Evolutionary conservation across 176 grass and related monocot species (phyloP).

Genomic region (Bolboschoenus planiculmis): DNA sequence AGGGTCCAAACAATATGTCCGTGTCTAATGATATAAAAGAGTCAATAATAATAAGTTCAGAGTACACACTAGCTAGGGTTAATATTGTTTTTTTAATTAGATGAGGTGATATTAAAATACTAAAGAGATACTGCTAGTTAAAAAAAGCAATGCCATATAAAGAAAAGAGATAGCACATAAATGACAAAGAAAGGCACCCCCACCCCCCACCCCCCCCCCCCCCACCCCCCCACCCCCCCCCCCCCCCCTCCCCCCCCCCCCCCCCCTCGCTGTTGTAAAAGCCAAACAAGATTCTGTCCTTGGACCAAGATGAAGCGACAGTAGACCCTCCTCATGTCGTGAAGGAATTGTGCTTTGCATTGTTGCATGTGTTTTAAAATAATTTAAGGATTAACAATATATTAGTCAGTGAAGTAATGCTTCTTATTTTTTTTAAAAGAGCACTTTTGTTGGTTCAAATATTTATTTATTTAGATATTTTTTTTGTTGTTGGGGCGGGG

Average conservation of each 20-base stretch:
- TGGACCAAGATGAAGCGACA: conserved; percentile 8
- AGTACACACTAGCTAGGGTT: background rate
- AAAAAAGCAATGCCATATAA: background rate
- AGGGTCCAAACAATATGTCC: background rate
- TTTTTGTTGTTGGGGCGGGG: too few species aligned
- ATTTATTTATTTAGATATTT: too few species aligned
- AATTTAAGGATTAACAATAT: too few species aligned
- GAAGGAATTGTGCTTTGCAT: background rate
- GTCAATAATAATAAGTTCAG: background rate
- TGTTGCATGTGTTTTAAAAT: background rate
- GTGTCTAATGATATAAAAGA: background rate
- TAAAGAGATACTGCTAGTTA: background rate
- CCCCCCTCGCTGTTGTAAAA: too few species aligned
- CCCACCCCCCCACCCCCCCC: too few species aligned
- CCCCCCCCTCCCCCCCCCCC: too few species aligned
- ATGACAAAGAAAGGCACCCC: background rate
- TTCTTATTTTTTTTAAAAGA: background rate
- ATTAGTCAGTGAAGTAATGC: background rate
- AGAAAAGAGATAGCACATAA: conserved; percentile 9
- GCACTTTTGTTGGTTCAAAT: too few species aligned
- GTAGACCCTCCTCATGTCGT: background rate
- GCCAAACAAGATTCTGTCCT: conserved; percentile 20
- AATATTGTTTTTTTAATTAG: background rate
- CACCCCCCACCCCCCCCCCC: too few species aligned
- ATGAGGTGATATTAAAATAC: background rate